Conservation (phyloP, 1,139 yeast genomes). For the Geotrichum australiense region DNA sequence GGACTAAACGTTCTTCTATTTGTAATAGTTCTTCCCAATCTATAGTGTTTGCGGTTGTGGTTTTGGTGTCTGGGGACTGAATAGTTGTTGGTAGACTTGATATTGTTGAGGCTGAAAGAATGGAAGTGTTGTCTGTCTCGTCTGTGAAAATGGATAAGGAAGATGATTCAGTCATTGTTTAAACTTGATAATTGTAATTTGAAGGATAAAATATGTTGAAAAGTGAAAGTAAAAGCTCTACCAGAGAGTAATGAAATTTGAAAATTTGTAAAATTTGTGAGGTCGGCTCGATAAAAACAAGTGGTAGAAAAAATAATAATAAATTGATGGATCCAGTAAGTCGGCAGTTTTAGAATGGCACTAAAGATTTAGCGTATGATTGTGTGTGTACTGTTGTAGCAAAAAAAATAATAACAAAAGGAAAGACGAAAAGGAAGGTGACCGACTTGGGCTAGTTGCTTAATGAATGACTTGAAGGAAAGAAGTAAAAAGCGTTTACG, state of each 20-base stretch:
- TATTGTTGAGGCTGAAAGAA: constrained; percentile 7
- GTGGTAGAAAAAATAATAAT: background rate
- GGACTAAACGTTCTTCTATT: constrained; percentile 14
- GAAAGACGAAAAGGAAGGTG: constrained; percentile 8
- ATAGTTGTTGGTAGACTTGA: constrained; percentile 9
- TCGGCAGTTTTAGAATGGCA: background rate
- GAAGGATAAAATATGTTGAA: background rate
- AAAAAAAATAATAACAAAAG: background rate
- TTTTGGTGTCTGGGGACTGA: constrained; percentile 6
- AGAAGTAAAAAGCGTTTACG: too few relatives aligned
- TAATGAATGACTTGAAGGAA: too few relatives aligned
- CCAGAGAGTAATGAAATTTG: constrained; percentile 12
- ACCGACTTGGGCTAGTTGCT: too few relatives aligned
- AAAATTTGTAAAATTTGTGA: background rate
- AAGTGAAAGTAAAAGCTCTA: constrained; percentile 9
- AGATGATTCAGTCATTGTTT: constrained; percentile 8
- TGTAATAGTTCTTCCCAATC: constrained; percentile 16
- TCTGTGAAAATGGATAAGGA: constrained; percentile 10
- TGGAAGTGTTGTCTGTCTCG: constrained; percentile 14
- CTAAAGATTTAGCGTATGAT: background rate
- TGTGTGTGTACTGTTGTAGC: constrained; percentile 1
- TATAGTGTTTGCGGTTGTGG: constrained; percentile 6
- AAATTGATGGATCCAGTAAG: background rate
- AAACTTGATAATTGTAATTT: background rate
- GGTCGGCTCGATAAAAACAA: background rate